Evolutionary conservation across 2,329 filamentous ascomycete species (phyloP).

Genomic region (Aspergillus puulaauensis): DNA sequence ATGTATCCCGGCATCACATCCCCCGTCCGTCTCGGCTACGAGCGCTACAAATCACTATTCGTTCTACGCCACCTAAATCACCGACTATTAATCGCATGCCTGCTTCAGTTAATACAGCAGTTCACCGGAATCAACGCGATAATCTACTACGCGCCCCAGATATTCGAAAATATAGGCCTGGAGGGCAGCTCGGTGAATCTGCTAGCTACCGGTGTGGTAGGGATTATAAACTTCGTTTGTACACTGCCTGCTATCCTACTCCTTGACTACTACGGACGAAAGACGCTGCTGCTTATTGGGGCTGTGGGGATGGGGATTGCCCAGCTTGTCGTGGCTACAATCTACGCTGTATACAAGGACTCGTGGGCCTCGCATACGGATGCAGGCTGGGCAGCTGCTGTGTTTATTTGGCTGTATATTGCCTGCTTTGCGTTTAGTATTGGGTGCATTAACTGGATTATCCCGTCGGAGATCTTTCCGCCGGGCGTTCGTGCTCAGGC

Average conservation of each 20-base stretch:
- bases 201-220: not conserved
- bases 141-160: slow-evolving; percentile 50
- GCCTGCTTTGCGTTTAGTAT: slow-evolving; percentile 57
- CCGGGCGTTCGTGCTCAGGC: not conserved
- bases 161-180: slow-evolving; percentile 34
- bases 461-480: not conserved
- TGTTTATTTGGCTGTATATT: slow-evolving; percentile 64
- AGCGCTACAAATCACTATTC: not conserved
- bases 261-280: slow-evolving; percentile 34
- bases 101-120: slow-evolving; percentile 27
- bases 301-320: slow-evolving; percentile 68
- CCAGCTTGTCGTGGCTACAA: slow-evolving; percentile 63
- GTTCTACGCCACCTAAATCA: not conserved
- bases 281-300: slow-evolving; percentile 38
- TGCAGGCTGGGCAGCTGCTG: slow-evolving; percentile 53
- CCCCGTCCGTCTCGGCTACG: not conserved
- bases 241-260: slow-evolving; percentile 32
- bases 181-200: slow-evolving; percentile 22
- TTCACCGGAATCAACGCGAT: slow-evolving; percentile 47
- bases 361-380: slow-evolving; percentile 29
- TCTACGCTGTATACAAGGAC: not conserved
- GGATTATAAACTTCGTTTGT: not conserved
- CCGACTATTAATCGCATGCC: slow-evolving; percentile 13
- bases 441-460: not conserved
- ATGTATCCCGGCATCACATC: not conserved